These are phyloP conservation scores for Coelastrella sp. DNA, from an alignment of 139 green algal genomes.

Conservation along the genomic window DNA sequence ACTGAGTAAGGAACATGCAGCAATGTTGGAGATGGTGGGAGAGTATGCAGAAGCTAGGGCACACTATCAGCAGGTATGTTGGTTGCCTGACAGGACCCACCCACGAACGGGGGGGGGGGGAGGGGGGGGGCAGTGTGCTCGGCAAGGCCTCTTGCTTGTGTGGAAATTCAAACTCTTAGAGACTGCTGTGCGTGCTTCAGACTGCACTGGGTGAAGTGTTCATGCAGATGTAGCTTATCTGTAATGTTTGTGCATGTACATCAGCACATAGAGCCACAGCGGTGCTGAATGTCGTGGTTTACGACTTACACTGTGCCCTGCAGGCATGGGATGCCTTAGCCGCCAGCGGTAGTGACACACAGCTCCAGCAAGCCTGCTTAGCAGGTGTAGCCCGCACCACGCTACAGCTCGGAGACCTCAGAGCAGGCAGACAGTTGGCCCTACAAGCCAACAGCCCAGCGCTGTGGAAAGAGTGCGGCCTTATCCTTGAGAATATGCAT, in stretches of 20 bases:
- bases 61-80: constrained; percentile 71
- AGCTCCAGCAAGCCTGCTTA: constrained; percentile 33
- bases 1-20: constrained; percentile 73
- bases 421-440: constrained; percentile 67
- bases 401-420: constrained; percentile 79
- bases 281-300: background rate
- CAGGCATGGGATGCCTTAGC: constrained; percentile 57
- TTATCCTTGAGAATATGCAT: constrained; percentile 76
- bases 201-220: no score
- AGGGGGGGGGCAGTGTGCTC: no score
- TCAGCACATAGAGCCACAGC: no score
- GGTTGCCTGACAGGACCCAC: no score
- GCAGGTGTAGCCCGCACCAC: constrained; percentile 71
- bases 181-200: no score
- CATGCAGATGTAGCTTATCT: no score
- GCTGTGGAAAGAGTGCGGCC: constrained; percentile 82
- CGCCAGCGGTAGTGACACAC: background rate
- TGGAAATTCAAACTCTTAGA: no score
- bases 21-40: constrained; percentile 72
- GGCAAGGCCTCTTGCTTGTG: no score
- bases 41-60: constrained; percentile 46
- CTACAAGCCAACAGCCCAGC: constrained; percentile 44
- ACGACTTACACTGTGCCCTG: background rate
- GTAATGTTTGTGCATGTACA: no score
- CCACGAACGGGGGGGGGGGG: no score